phyloP scores from a whole-genome alignment of 2,329 filamentous ascomycete species.

The Penicillium sp. region DNA sequence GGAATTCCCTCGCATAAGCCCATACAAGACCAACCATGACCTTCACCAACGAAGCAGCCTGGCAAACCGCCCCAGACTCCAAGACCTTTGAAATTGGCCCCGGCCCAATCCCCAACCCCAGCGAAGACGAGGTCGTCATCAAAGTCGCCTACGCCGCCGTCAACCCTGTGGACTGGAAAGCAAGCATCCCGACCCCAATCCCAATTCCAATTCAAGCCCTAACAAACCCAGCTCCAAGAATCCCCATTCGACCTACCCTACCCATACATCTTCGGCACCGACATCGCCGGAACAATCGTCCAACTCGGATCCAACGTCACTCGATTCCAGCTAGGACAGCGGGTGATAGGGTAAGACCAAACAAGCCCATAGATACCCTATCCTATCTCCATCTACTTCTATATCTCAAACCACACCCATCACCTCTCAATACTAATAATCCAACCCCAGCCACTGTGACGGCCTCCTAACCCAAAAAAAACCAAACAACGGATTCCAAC shows the following conservation, averaged over 20 bases:
- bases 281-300: conserved; percentile 50
- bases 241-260: conserved; percentile 2
- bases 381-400: no score
- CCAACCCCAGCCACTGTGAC: conserved; percentile 11
- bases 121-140: conserved; percentile 19
- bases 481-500: conserved; percentile 28
- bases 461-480: conserved; percentile 25
- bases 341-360: conserved; percentile 25
- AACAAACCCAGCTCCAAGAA: conserved; percentile 4
- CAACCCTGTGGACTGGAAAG: conserved; percentile 18
- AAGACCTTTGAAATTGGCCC: conserved; percentile 9
- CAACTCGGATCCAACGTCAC: conserved; percentile 41
- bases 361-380: neutral
- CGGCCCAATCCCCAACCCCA: conserved; percentile 12
- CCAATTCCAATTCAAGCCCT: neutral
- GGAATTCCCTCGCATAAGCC: no score
- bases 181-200: neutral
- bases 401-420: no score
- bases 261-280: conserved; percentile 40
- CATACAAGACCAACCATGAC: neutral
- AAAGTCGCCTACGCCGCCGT: conserved; percentile 17
- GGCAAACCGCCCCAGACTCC: conserved; percentile 8
- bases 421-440: neutral
- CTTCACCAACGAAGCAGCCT: conserved; percentile 15
- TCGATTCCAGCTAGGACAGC: conserved; percentile 30